These are phyloP conservation scores for Cordyceps militaris DNA, from an alignment of 2,329 filamentous ascomycete genomes.

Conservation along the genomic window DNA sequence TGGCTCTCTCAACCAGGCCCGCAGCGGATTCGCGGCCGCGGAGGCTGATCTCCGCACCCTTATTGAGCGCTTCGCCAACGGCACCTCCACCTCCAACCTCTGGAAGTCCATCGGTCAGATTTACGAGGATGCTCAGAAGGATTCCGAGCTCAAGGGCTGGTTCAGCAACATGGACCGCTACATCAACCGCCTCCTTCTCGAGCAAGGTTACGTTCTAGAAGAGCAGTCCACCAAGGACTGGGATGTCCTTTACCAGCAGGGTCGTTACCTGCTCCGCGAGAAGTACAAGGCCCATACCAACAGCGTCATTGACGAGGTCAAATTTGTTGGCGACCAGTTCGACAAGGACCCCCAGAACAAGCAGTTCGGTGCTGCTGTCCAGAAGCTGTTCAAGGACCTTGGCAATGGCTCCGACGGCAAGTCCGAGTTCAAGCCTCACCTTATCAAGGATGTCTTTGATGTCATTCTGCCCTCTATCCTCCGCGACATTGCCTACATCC, in stretches of 20 bases:
- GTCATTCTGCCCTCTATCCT: conserved; percentile 79
- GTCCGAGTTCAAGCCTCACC: conserved; percentile 82
- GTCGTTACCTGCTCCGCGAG: conserved; percentile 77
- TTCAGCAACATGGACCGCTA: conserved; percentile 74
- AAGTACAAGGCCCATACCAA: conserved; percentile 84
- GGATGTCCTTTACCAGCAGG: conserved; percentile 77
- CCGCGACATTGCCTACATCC: conserved; percentile 81
- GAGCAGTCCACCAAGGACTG: conserved; percentile 74
- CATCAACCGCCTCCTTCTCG: conserved; percentile 73
- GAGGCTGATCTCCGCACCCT: conserved; percentile 74
- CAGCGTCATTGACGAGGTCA: conserved; percentile 79
- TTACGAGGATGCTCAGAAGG: conserved; percentile 78
- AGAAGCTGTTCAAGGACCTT: conserved; percentile 82
- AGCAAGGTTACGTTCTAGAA: conserved; percentile 87
- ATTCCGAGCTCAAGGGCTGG: conserved; percentile 82
- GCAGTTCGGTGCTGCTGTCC: conserved; percentile 64
- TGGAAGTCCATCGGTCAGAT: conserved; percentile 79
- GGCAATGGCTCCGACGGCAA: conserved; percentile 82
- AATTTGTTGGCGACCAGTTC: conserved; percentile 84
- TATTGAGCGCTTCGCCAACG: conserved; percentile 92
- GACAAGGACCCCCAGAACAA: conserved; percentile 83
- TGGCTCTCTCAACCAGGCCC: conserved; percentile 65
- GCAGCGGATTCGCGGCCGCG: conserved; percentile 59
- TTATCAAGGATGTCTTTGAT: conserved; percentile 81
- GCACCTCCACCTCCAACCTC: conserved; percentile 79